Percentiles rank a stretch among this genome's conserved stretches.
Conservation (phyloP, 176 grass and related monocot species). For the Zea mays region Zm-B73-REFERENCE-NAM-5.0 NC_050102.1:5266501-5267000, state of each 20-base stretch:
- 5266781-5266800: background rate
- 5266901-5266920: background rate
- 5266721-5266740: conserved; percentile 9
- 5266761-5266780: conserved; percentile 16
- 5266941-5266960: background rate
- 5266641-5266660: background rate
- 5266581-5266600: background rate
- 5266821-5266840: conserved; percentile 7
- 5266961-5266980: conserved; percentile 35
- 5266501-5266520: background rate
- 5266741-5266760: background rate
- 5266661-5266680: background rate
- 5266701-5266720: background rate
- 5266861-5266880: conserved; percentile 32
- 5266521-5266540: background rate
- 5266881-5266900: background rate
- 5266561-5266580: background rate
- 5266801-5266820: conserved; percentile 38
- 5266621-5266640: conserved; percentile 1
- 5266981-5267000: conserved; percentile 37
- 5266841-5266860: conserved; percentile 22
- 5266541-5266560: background rate
- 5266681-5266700: background rate
- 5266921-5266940: background rate
- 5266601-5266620: background rate